phyloP scores from a whole-genome alignment of 768 basidiomycete genomes.

The Tricholoma sp. region DNA sequence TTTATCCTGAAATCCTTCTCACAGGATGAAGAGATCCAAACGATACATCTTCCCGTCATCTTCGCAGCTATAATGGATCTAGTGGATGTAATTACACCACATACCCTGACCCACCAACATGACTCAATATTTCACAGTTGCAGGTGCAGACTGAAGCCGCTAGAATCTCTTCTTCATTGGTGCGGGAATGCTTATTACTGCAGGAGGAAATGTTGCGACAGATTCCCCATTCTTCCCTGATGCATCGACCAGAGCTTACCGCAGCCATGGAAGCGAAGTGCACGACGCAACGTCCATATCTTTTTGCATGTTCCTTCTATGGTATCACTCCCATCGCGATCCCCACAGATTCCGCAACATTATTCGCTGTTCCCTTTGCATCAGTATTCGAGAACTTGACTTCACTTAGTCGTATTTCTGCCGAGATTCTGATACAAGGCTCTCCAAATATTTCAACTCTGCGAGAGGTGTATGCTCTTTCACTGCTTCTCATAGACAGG shows the following conservation, averaged over 20 bases:
- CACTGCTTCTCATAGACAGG: conserved; percentile 45
- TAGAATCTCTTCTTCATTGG: conserved; percentile 27
- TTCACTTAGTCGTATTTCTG: conserved; percentile 41
- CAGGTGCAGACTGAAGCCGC: conserved; percentile 31
- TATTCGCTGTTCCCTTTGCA: conserved; percentile 45
- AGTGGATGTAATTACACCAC: conserved; percentile 46
- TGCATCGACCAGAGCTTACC: conserved; percentile 44
- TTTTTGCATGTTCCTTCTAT: conserved; percentile 63
- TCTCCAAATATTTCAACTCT: conserved; percentile 25
- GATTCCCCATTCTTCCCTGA: conserved; percentile 44
- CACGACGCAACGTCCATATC: conserved; percentile 35
- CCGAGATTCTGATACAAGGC: conserved; percentile 28
- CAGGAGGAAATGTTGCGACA: conserved; percentile 49
- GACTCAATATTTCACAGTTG: conserved; percentile 20
- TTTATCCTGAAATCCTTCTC: conserved; percentile 76
- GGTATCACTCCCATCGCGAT: conserved; percentile 30
- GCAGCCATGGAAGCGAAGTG: conserved; percentile 27
- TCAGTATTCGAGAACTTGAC: conserved; percentile 53
- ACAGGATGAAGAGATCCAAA: conserved; percentile 86
- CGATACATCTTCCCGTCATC: conserved; percentile 75
- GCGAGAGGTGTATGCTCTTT: conserved; percentile 49
- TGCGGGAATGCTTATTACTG: conserved; percentile 42
- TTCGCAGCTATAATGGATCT: conserved; percentile 65
- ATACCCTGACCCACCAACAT: background rate
- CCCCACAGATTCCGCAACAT: conserved; percentile 15